phyloP scores from a whole-genome alignment of 169 alveolate genomes.

The Cryptosporidium meleagridis region DNA sequence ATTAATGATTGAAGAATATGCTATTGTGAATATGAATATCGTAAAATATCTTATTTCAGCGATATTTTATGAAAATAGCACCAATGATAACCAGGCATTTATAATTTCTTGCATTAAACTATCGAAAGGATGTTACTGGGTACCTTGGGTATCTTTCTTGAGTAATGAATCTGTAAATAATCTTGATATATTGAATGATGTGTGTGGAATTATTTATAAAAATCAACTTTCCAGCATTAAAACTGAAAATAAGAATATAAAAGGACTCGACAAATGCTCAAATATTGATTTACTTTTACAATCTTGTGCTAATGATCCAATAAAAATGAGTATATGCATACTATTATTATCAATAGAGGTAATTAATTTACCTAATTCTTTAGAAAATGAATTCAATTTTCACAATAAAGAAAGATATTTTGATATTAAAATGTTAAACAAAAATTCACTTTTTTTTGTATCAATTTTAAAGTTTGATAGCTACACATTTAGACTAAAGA shows the following conservation, averaged over 20 bases:
- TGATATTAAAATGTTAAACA: slow-evolving; percentile 40
- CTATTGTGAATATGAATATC: slow-evolving; percentile 32
- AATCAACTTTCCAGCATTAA: slow-evolving; percentile 27
- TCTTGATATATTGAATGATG: slow-evolving; percentile 28
- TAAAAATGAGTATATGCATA: slow-evolving; percentile 41
- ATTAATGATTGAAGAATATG: slow-evolving; percentile 1
- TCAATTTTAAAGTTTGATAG: slow-evolving; percentile 14
- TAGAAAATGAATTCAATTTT: slow-evolving; percentile 23
- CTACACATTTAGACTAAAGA: neutral
- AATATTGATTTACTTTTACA: slow-evolving; percentile 31
- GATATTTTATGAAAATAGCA: slow-evolving; percentile 19
- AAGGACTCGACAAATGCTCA: slow-evolving; percentile 5
- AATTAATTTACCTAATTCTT: slow-evolving; percentile 14
- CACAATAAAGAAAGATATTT: slow-evolving; percentile 41
- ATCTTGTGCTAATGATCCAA: slow-evolving; percentile 39
- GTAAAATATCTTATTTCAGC: slow-evolving; percentile 28
- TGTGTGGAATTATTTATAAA: slow-evolving; percentile 34
- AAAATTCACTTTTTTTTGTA: slow-evolving; percentile 27
- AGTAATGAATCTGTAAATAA: neutral
- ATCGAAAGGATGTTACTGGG: slow-evolving; percentile 52
- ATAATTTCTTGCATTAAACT: slow-evolving; percentile 20
- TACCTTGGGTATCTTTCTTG: slow-evolving; percentile 41
- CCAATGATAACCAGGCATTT: slow-evolving; percentile 29
- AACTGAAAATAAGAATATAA: neutral
- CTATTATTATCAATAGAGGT: slow-evolving; percentile 13